Evolutionary conservation across 1,284 basidiomycete species (phyloP), one percentile per base, ranked within the genome.

Genomic region (Marasmius sp.): DNA sequence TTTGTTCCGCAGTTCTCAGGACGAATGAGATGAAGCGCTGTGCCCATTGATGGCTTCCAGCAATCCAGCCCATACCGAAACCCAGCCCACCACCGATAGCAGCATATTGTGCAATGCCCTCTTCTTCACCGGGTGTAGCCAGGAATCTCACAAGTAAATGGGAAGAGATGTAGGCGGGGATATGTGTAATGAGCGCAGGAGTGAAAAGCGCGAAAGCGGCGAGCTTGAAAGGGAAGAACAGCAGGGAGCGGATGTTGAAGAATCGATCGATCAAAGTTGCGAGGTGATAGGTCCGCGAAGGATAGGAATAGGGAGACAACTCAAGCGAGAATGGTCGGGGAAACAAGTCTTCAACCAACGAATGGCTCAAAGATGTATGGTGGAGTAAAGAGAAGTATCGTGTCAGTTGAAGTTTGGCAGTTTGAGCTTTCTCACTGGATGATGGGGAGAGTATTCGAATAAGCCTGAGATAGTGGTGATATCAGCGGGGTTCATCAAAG

Each of bases 371-470:
- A 33, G 79, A 75, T 5, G 85, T 78, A 48, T 84, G 77, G 51
- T 82, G 77, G 20, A 89, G 78, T 0, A 90, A 81, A 20, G 84
- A 78, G 63, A 83, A 79, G 72, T 92, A 92, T 57, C 79, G 81
- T 57, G 82, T 79, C 3, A 91, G 77, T 0, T 81, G 69, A 6
- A 68, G 59, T 67, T 82, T 85, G 18, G 72, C 61, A 2, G 54
- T 60, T 39, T 20, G 27, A 11, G 63, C 48, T 27, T 45, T 37
- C 37, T 61, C 54, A 61, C 52, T 61, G 59, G 61, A 48, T 47
- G 51, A 39, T 60, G 64, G 57, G 20, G 56, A 16, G 20, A 61
- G 61, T 33, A 48, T 61, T 43, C 45, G 58, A 20, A 59, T 64
- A 34, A 65, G 54, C 33, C 65, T 65, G 37, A 16, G 59, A 65